These are phyloP conservation scores for Ophiostoma sp. DNA, from an alignment of 2,329 filamentous ascomycete species.

Conservation along the genomic window DNA sequence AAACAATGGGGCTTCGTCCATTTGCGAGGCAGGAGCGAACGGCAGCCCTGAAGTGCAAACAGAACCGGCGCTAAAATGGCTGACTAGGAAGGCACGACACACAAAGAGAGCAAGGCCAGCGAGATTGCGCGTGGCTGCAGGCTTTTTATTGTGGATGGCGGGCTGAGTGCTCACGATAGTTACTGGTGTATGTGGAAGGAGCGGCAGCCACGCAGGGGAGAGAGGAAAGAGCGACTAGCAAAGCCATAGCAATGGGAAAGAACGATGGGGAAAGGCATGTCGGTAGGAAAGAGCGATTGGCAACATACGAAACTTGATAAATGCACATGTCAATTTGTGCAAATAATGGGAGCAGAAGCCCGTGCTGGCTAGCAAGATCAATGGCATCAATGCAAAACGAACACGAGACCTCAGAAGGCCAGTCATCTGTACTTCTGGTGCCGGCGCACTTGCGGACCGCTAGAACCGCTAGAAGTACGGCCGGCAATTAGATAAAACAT, in stretches of 20 bases:
- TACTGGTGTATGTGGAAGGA: background rate
- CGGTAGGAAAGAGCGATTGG: too few species aligned
- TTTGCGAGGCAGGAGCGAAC: slow-evolving; percentile 12
- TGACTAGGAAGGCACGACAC: slow-evolving; percentile 9
- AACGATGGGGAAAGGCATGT: background rate
- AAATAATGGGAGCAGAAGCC: too few species aligned
- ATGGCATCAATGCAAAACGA: background rate
- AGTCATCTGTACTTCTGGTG: background rate
- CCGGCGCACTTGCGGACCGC: background rate
- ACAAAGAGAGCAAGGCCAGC: background rate
- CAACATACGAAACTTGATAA: too few species aligned
- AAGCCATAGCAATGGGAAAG: background rate
- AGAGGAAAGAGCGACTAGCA: background rate
- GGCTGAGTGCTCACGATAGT: background rate
- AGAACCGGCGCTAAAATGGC: background rate
- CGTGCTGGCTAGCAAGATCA: background rate
- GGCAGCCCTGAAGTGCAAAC: background rate
- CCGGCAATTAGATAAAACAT: background rate
- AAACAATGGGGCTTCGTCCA: slow-evolving; percentile 4
- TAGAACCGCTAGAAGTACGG: background rate
- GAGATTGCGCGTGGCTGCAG: slow-evolving; percentile 3
- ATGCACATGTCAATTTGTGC: too few species aligned
- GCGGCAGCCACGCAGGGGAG: background rate
- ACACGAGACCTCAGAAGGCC: background rate
- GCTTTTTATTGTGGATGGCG: slow-evolving; percentile 4